phyloP scores from a whole-genome alignment of 108 stramenopile species.

The Skeletonema tropicum region DNA sequence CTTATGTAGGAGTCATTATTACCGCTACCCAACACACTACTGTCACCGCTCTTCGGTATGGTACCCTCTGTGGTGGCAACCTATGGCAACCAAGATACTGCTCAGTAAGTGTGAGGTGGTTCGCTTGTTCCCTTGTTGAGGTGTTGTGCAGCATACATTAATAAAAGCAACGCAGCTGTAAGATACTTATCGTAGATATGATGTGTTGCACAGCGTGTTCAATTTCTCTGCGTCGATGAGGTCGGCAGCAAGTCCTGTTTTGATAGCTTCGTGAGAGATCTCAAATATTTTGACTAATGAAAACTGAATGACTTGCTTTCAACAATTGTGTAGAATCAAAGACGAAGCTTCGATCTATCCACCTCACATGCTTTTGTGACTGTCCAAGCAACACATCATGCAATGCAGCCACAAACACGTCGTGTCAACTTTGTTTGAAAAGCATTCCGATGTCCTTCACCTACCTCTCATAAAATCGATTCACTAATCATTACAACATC shows the following conservation, averaged over 20 bases:
- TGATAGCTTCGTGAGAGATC: neutral
- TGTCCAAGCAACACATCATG: neutral
- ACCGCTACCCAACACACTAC: no score
- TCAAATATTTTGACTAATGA: neutral
- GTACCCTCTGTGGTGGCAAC: no score
- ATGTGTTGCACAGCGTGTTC: neutral
- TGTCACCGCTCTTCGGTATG: no score
- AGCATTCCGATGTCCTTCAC: neutral
- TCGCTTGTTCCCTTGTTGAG: no score
- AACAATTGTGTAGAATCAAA: neutral
- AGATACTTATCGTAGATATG: no score
- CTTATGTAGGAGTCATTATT: no score
- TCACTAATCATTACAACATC: neutral
- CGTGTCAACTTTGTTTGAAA: neutral
- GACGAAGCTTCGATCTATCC: neutral
- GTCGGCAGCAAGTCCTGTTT: neutral
- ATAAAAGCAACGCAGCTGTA: no score
- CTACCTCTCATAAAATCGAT: neutral
- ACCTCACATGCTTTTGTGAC: neutral
- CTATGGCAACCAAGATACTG: no score
- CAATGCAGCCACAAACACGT: constrained; percentile 4
- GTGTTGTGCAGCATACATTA: no score
- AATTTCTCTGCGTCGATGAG: neutral
- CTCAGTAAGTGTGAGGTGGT: no score
- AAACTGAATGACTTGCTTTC: neutral